phyloP scores from a whole-genome alignment of 192 early-diverging fungal species.

The Spizellomyces punctatus region DNA sequence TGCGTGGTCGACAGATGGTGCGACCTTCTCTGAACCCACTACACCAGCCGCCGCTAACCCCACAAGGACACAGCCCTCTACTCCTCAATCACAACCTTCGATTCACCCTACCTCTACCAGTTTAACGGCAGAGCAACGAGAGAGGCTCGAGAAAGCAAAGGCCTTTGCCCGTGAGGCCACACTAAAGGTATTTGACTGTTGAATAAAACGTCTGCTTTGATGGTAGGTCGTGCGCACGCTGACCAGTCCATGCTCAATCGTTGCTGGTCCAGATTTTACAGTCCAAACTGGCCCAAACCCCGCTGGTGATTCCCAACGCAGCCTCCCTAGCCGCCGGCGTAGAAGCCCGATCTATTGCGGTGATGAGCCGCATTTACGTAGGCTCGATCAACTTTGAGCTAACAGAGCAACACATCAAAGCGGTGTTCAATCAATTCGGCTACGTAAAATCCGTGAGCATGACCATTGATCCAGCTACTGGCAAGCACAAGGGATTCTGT shows the following conservation, averaged over 20 bases:
- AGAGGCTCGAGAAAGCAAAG: slow-evolving; percentile 39
- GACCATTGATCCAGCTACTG: slow-evolving; percentile 74
- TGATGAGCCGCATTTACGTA: slow-evolving; percentile 70
- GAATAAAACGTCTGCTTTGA: no score
- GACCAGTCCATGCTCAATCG: no score
- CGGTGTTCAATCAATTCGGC: slow-evolving; percentile 79
- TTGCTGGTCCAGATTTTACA: slow-evolving; percentile 20
- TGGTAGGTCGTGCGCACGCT: no score
- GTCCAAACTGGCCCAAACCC: slow-evolving; percentile 6
- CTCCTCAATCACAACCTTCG: no score
- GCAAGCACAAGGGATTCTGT: slow-evolving; percentile 86
- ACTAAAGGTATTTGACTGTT: slow-evolving; percentile 17
- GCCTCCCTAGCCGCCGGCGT: slow-evolving; percentile 20
- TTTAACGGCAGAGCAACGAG: slow-evolving; percentile 24
- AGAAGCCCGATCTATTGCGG: slow-evolving; percentile 29
- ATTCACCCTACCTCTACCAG: background rate
- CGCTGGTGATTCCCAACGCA: slow-evolving; percentile 4
- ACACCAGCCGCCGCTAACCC: no score
- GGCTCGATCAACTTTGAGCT: slow-evolving; percentile 87
- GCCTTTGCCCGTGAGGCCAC: slow-evolving; percentile 39
- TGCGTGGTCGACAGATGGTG: no score
- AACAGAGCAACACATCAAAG: slow-evolving; percentile 76
- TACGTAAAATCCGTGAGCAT: slow-evolving; percentile 75
- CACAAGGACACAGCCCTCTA: no score
- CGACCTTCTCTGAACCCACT: no score